Conservation (phyloP, 2,329 filamentous ascomycete genomes). For the Ascochyta pisi region DNA sequence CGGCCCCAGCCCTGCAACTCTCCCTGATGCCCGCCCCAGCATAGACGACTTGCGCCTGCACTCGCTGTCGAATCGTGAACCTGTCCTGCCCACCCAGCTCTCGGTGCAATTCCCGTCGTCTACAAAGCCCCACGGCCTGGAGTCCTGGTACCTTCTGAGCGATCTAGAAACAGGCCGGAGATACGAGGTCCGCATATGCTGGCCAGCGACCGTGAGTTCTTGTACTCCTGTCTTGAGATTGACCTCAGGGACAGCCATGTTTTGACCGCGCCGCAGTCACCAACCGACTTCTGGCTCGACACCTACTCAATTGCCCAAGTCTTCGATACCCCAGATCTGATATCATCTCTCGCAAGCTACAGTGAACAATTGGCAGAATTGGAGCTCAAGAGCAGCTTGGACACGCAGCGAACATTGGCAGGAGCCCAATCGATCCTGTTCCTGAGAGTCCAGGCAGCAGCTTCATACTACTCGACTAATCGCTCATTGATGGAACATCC, state of each 20-base stretch:
- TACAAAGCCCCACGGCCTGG: conserved; percentile 61
- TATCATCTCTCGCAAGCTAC: conserved; percentile 70
- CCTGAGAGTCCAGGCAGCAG: conserved; percentile 75
- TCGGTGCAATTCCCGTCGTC: conserved; percentile 71
- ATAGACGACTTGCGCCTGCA: conserved; percentile 69
- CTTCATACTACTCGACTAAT: conserved; percentile 85
- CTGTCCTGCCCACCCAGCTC: conserved; percentile 68
- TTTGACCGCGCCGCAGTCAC: conserved; percentile 68
- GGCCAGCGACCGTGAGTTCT: conserved; percentile 82
- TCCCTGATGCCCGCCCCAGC: conserved; percentile 63
- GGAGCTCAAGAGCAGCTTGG: background rate
- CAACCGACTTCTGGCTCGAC: conserved; percentile 77
- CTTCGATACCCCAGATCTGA: conserved; percentile 67
- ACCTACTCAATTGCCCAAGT: conserved; percentile 68
- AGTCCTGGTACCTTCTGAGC: conserved; percentile 82
- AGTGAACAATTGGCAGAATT: conserved; percentile 58
- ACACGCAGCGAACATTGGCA: conserved; percentile 6
- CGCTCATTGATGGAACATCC: conserved; percentile 75
- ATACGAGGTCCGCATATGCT: conserved; percentile 93
- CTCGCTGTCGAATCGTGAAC: conserved; percentile 63
- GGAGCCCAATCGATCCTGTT: conserved; percentile 65
- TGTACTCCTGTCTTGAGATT: background rate
- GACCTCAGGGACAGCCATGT: conserved; percentile 12
- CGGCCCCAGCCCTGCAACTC: conserved; percentile 65
- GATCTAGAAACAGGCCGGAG: conserved; percentile 72